A percentile compares a stretch with the other conserved stretches of the same genome.
phyloP scores from a whole-genome alignment of 2,329 filamentous ascomycete species.

The Akanthomyces uredinophilus region DNA sequence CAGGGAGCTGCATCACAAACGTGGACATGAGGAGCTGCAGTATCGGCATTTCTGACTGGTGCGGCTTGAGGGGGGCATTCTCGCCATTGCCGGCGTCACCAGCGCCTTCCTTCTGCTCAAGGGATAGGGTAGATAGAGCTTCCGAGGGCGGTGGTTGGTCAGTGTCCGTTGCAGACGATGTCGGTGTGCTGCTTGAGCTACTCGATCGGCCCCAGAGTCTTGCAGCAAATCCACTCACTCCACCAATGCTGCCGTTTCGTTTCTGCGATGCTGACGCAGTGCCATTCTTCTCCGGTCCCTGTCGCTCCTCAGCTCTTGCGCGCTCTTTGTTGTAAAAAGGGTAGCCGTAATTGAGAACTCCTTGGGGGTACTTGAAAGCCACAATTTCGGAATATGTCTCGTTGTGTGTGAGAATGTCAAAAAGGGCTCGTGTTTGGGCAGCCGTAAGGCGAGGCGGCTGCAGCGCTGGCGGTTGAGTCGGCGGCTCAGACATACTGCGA shows the following conservation, averaged over 20 bases:
- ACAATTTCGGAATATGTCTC: conserved; percentile 65
- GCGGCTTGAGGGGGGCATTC: too few relatives aligned
- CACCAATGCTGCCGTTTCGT: conserved; percentile 9
- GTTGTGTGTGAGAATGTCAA: conserved; percentile 56
- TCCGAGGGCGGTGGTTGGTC: neutral
- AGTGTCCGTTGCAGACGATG: neutral
- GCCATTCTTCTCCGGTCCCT: conserved; percentile 9
- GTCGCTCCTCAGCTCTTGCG: conserved; percentile 12
- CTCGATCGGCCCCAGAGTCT: conserved; percentile 9
- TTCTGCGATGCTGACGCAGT: too few relatives aligned
- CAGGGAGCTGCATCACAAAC: conserved; percentile 62
- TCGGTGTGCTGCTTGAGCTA: neutral
- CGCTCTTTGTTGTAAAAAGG: conserved; percentile 46
- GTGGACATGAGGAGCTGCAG: conserved; percentile 65
- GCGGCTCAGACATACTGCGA: too few relatives aligned
- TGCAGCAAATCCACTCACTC: conserved; percentile 14
- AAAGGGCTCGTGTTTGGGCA: conserved; percentile 47
- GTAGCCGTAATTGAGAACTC: conserved; percentile 63
- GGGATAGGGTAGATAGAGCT: neutral
- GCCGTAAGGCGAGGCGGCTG: conserved; percentile 22
- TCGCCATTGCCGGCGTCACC: conserved; percentile 23
- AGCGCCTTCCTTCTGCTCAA: too few relatives aligned
- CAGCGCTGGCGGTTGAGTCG: too few relatives aligned
- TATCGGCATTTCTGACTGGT: conserved; percentile 43
- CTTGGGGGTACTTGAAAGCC: conserved; percentile 60